A percentile compares a stretch with the other conserved stretches of the same genome.
Evolutionary conservation across 2,329 filamentous ascomycete genomes (phyloP).

Genomic region (Teratosphaeria gauchensis): DNA sequence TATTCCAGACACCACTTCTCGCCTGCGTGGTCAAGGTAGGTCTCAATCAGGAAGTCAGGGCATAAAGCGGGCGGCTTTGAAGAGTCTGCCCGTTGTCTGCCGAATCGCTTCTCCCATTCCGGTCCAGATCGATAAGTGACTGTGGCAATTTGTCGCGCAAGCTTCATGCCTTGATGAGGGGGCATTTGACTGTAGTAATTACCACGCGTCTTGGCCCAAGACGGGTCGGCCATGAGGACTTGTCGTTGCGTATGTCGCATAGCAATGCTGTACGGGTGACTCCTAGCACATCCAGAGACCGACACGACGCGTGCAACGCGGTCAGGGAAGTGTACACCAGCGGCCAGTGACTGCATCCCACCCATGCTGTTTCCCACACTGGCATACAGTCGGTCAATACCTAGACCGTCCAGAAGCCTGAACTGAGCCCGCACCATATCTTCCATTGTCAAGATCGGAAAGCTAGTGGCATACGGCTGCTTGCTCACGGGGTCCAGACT

Average conservation of each 20-base stretch:
- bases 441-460: constrained; percentile 89
- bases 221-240: constrained; percentile 97
- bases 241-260: constrained; percentile 97
- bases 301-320: constrained; percentile 74
- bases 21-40: constrained; percentile 92
- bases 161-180: constrained; percentile 94
- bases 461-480: constrained; percentile 81
- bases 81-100: constrained; percentile 73
- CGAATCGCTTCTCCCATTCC: constrained; percentile 95
- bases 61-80: constrained; percentile 85
- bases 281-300: constrained; percentile 87
- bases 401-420: constrained; percentile 68
- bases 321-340: constrained; percentile 72
- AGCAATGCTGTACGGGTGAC: constrained; percentile 94
- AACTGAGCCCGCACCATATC: constrained; percentile 98
- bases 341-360: constrained; percentile 91
- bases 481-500: constrained; percentile 83
- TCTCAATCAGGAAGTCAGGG: constrained; percentile 95
- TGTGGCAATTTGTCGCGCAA: constrained; percentile 92
- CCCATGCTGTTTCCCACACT: constrained; percentile 97
- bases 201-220: constrained; percentile 70
- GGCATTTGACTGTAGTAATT: constrained; percentile 80
- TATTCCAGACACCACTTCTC: constrained; percentile 98
- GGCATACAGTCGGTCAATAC: constrained; percentile 71
- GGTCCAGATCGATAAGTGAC: constrained; percentile 94